phyloP scores from a whole-genome alignment of 1,139 yeast species.

The Yamadazyma blattariae region DNA sequence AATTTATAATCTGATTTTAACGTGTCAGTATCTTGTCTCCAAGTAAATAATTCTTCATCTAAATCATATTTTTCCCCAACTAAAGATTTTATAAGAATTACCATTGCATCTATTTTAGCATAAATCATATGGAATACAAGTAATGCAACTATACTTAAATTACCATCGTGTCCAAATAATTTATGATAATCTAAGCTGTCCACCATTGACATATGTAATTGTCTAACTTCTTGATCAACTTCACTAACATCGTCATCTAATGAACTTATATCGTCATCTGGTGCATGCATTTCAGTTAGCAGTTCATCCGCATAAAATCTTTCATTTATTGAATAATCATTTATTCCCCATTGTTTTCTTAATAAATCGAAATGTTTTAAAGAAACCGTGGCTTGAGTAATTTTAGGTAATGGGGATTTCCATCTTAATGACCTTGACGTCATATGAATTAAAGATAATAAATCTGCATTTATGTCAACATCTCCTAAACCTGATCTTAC shows the following conservation, averaged over 20 bases:
- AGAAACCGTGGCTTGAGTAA: constrained; percentile 32
- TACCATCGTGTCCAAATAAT: constrained; percentile 34
- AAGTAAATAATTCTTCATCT: constrained; percentile 5
- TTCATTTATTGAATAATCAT: constrained; percentile 24
- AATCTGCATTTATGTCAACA: constrained; percentile 27
- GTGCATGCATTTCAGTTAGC: constrained; percentile 1
- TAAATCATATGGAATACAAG: constrained; percentile 32
- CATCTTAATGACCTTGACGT: constrained; percentile 27
- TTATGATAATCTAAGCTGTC: constrained; percentile 25
- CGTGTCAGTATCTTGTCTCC: background rate
- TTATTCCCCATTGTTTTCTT: constrained; percentile 30
- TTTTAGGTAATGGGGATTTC: constrained; percentile 29
- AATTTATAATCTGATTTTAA: constrained; percentile 3
- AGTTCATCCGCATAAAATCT: constrained; percentile 17
- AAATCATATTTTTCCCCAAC: constrained; percentile 38
- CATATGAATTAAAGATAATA: constrained; percentile 33
- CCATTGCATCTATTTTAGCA: constrained; percentile 29
- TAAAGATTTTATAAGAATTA: constrained; percentile 28
- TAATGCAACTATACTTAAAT: constrained; percentile 26
- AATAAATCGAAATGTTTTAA: constrained; percentile 30
- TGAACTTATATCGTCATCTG: constrained; percentile 3
- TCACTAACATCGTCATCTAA: background rate
- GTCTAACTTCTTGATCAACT: background rate
- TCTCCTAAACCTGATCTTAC: constrained; percentile 32
- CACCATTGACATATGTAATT: constrained; percentile 16